Conservation (phyloP, 495 filamentous ascomycete species). For the Tirmania nivea region DNA sequence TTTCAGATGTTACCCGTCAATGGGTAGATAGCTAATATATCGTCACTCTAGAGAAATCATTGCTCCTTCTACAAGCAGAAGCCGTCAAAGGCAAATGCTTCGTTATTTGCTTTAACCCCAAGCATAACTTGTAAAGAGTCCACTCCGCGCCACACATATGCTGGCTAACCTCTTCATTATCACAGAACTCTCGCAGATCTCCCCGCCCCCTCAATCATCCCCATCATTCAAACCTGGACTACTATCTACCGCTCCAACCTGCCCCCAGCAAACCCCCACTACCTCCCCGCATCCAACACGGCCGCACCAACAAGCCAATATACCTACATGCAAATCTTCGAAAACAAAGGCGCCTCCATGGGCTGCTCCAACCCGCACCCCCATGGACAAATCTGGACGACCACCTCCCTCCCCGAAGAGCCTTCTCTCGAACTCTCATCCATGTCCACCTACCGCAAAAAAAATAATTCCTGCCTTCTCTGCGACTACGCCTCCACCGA, state of each 20-base stretch:
- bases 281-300: slow-evolving; percentile 28
- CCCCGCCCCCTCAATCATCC: slow-evolving; percentile 41
- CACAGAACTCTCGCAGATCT: slow-evolving; percentile 61
- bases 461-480: slow-evolving; percentile 49
- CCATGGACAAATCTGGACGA: slow-evolving; percentile 92
- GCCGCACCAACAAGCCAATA: slow-evolving; percentile 51
- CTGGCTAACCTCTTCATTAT: not conserved
- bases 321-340: slow-evolving; percentile 96
- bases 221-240: slow-evolving; percentile 69
- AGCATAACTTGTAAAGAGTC: slow-evolving; percentile 41
- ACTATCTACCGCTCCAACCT: slow-evolving; percentile 67
- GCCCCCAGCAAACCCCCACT: slow-evolving; percentile 46
- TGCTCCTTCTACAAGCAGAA: slow-evolving; percentile 62
- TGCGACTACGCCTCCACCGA: slow-evolving; percentile 75
- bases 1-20: no score
- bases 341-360: slow-evolving; percentile 97
- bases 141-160: not conserved
- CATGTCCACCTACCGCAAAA: slow-evolving; percentile 48
- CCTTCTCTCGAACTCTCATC: slow-evolving; percentile 55
- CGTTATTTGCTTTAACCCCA: slow-evolving; percentile 77
- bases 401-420: slow-evolving; percentile 72
- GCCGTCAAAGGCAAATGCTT: slow-evolving; percentile 92
- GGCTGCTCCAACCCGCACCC: slow-evolving; percentile 97
- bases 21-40: not conserved
- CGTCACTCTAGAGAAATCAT: slow-evolving; percentile 23